Evolutionary conservation across 2,329 filamentous ascomycete species (phyloP).

Genomic region (Akanthomyces lecanii): DNA sequence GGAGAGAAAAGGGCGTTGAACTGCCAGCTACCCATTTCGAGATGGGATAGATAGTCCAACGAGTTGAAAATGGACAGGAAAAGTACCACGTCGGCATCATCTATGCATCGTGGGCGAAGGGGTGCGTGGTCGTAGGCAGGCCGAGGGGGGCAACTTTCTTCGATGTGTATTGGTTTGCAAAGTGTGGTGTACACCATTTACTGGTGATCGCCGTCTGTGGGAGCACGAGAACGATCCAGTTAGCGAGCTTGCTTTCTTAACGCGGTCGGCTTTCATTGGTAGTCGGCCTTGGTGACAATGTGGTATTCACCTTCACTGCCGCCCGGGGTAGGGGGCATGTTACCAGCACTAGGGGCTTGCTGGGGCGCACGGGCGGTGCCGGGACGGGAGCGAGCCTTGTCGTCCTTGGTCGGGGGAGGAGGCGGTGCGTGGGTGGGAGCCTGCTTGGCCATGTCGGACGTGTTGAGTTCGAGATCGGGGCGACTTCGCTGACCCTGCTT

Average conservation of each 20-base stretch:
- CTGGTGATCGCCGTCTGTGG: slow-evolving; percentile 20
- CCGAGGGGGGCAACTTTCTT: not conserved
- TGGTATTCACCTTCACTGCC: slow-evolving; percentile 60
- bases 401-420: slow-evolving; percentile 24
- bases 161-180: not conserved
- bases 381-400: slow-evolving; percentile 46
- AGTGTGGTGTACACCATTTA: not conserved
- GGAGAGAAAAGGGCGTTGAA: not conserved
- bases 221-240: slow-evolving; percentile 9
- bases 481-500: slow-evolving; percentile 29
- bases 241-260: slow-evolving; percentile 1
- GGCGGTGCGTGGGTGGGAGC: slow-evolving; percentile 26
- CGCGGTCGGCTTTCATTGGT: not conserved
- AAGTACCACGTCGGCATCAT: not conserved
- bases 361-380: slow-evolving; percentile 50
- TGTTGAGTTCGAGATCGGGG: slow-evolving; percentile 22
- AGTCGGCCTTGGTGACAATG: slow-evolving; percentile 24
- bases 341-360: slow-evolving; percentile 49
- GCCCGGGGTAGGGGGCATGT: slow-evolving; percentile 57
- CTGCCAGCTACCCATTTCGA: slow-evolving; percentile 7
- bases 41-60: slow-evolving; percentile 9
- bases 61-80: not conserved
- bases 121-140: not conserved
- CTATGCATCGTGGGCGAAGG: not conserved
- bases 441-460: slow-evolving; percentile 20